phyloP scores from a whole-genome alignment of 2,329 filamentous ascomycete genomes.

The Pseudocercospora macadamiae region DNA sequence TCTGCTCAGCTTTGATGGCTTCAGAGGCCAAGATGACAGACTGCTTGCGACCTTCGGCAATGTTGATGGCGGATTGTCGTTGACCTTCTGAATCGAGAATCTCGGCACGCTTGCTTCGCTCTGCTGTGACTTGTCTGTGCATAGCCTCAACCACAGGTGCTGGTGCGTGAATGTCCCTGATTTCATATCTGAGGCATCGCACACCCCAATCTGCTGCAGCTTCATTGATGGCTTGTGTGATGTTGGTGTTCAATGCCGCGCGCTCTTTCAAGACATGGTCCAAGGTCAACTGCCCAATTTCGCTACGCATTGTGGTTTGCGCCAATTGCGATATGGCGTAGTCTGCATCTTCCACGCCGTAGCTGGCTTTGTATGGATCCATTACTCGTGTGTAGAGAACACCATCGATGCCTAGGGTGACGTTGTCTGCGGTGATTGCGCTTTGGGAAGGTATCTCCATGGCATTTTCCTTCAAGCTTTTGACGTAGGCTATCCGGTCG shows the following conservation, averaged over 20 bases:
- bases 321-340: slow-evolving; percentile 98
- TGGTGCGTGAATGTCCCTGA: slow-evolving; percentile 95
- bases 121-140: slow-evolving; percentile 96
- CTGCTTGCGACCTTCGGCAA: slow-evolving; percentile 96
- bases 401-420: slow-evolving; percentile 93
- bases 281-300: slow-evolving; percentile 93
- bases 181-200: slow-evolving; percentile 94
- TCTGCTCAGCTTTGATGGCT: slow-evolving; percentile 83
- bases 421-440: slow-evolving; percentile 97
- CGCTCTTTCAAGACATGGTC: slow-evolving; percentile 98
- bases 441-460: slow-evolving; percentile 97
- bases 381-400: slow-evolving; percentile 95
- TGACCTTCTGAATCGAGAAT: slow-evolving; percentile 97
- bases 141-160: slow-evolving; percentile 93
- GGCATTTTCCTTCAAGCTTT: slow-evolving; percentile 92
- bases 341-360: slow-evolving; percentile 97
- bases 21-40: slow-evolving; percentile 95
- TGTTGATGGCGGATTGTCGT: slow-evolving; percentile 96
- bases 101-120: slow-evolving; percentile 95
- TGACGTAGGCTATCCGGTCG: slow-evolving; percentile 96
- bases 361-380: slow-evolving; percentile 97
- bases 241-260: slow-evolving; percentile 93
- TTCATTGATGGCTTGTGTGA: slow-evolving; percentile 98
- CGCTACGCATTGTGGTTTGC: slow-evolving; percentile 97
- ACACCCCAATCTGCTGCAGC: slow-evolving; percentile 97